Evolutionary conservation across 1,139 yeast genomes (phyloP), one percentile per base, ranked within the genome.

Genomic region (Kluyveromyces sp.): DNA sequence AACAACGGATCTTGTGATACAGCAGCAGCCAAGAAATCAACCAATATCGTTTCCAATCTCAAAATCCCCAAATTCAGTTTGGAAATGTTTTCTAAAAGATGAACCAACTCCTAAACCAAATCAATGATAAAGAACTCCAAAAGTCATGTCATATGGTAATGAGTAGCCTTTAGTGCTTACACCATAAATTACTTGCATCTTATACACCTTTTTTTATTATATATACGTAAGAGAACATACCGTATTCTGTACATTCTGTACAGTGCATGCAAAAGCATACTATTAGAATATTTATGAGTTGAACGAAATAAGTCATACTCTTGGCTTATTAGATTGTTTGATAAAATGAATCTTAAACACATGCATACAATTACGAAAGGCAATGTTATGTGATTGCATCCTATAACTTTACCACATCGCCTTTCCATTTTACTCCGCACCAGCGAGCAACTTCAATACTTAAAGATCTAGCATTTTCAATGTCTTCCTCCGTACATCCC

Each of bases 341-440:
- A 15, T 15, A 15, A 15, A 15, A 15, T 15, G 21, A 15, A 15
- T 15, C 21, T 15, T 15, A 15, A 15, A 15, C 21, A 15, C 21
- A 15, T 15, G 21, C 21, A 2, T 15, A 15, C 21, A 2, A 15
- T 15, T 15, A 15, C 21, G 21, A 2, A 15, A 15, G 2, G 21
- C 21, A 15, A 15, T 15, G 2, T 15, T 15, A 15, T 15, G 21
- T 15, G 21, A 15, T 15, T 15, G 7, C 38, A 31, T 28, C 30
- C 45, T 47, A 59, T 41, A 63, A 44, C 45, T 57, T 61, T 4
- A 60, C 63, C 21, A 61, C 51, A 21, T 55, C 65, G 21, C 54
- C 52, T 51, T 73, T 77, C 74, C 95, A 88, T 6, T 66, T 69
- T 10, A 82, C 72, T 2, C 89, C 95, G 59, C 84, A 78, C 95